Base-by-base conservation (phyloP, 306 rosid species). In the Cucurbita pepo region DNA sequence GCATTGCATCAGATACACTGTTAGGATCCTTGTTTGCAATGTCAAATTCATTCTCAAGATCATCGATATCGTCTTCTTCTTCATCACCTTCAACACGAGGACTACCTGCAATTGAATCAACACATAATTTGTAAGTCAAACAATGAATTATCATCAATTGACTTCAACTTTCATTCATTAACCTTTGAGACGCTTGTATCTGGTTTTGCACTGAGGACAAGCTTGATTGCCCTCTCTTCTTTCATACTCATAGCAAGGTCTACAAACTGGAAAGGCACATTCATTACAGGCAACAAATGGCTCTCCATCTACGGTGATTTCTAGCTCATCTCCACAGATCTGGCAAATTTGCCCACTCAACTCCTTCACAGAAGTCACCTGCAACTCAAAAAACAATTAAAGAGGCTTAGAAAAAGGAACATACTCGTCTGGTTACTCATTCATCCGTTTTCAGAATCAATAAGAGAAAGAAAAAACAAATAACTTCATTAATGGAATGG, bases 271-370 rank as follows among this genome's bases (percentile, higher is more conserved):
- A 55, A 91, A 89, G 21, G 97, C 97, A 81, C 97, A 91, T 82
- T 91, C 97, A 56, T 89, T 87, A 85, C 97, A 91, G 55, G 97
- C 97, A 77, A 89, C 86, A 86, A 91, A 89, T 1, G 91, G 90
- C 86, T 91, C 96, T 12, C 90, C 94, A 75, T 87, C 85, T 18
- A 87, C 89, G 0, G 96, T 86, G 6, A 87, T 34, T 77, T 91
- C 97, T 69, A 91, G 75, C 79, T 87, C 97, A 82, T 91, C 97
- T 53, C 91, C 97, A 74, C 97, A 91, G 85, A 91, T 91, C 91
- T 91, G 97, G 79, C 97, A 91, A 80, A 87, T 86, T 77, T 89
- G 96, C 65, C 91, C 97, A 75, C 94, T 83, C 70, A 86, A 51
- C 83, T 89, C 96, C 69, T 81, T 85, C 37, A 86, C 95, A 64